Conservation (phyloP, 1,284 basidiomycete genomes). For the Fomitiporia mediterranea region DNA sequence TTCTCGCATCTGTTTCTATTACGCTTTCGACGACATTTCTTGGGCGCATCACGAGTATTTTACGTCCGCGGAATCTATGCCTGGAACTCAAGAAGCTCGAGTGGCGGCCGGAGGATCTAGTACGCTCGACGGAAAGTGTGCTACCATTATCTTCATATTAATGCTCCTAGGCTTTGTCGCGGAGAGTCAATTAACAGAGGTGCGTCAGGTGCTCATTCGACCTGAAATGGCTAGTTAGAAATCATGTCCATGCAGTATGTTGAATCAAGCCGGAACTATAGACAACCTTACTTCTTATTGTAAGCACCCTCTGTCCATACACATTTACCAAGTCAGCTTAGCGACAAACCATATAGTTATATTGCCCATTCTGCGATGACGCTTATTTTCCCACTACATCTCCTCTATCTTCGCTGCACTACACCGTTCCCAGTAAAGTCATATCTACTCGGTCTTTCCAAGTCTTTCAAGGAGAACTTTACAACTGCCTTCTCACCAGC, state of each 20-base stretch:
- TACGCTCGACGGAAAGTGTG: conserved; percentile 30
- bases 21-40: too few relatives aligned
- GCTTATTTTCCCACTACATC: conserved; percentile 67
- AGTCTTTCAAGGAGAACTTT: conserved; percentile 38
- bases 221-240: neutral
- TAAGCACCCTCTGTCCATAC: conserved; percentile 31
- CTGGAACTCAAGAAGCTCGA: conserved; percentile 13
- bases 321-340: neutral
- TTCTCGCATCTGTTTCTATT: conserved; percentile 3
- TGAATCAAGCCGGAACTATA: conserved; percentile 63
- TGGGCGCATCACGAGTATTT: conserved; percentile 23
- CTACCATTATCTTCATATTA: conserved; percentile 48
- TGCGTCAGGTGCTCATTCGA: conserved; percentile 28
- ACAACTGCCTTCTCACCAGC: neutral
- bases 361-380: conserved; percentile 68
- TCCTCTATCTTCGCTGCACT: conserved; percentile 52
- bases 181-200: conserved; percentile 71
- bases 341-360: conserved; percentile 44
- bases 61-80: conserved; percentile 27
- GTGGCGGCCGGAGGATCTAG: neutral
- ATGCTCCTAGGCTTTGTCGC: conserved; percentile 59
- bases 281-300: conserved; percentile 78
- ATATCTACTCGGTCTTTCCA: conserved; percentile 45
- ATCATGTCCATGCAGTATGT: conserved; percentile 51
- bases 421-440: conserved; percentile 40